Conservation (phyloP, 2,329 filamentous ascomycete species). For the Chaetomium sp. region DNA sequence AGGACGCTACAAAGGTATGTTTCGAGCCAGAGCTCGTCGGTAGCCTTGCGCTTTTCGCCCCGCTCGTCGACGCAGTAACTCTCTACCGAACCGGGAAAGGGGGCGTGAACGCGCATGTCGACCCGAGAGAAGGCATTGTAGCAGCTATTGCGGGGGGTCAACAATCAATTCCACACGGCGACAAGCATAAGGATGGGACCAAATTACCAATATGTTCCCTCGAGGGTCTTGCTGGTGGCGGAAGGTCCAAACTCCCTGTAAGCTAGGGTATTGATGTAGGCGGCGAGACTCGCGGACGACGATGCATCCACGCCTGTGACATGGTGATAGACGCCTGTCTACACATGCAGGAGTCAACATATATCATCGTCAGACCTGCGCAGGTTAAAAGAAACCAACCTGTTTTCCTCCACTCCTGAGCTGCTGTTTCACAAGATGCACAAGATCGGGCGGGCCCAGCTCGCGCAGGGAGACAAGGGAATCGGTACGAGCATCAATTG, state of each 20-base stretch:
- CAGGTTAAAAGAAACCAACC: constrained; percentile 29
- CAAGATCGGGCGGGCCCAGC: constrained; percentile 89
- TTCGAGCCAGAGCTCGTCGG: constrained; percentile 92
- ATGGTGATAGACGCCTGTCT: constrained; percentile 96
- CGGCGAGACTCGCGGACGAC: constrained; percentile 90
- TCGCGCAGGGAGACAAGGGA: constrained; percentile 79
- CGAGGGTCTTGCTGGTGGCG: constrained; percentile 74
- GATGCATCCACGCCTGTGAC: constrained; percentile 96
- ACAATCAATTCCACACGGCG: no score
- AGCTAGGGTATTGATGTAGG: constrained; percentile 96
- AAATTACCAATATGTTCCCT: constrained; percentile 81
- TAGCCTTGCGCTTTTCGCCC: constrained; percentile 87
- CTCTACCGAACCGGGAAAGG: constrained; percentile 92
- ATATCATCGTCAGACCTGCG: neutral
- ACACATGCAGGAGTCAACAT: neutral
- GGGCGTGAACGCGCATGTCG: constrained; percentile 97
- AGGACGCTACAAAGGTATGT: constrained; percentile 95
- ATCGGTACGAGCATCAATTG: constrained; percentile 88
- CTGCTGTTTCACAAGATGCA: constrained; percentile 80
- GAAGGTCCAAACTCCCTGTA: constrained; percentile 79
- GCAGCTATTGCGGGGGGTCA: constrained; percentile 48
- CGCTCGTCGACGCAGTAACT: constrained; percentile 97
- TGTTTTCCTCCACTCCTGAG: constrained; percentile 52
- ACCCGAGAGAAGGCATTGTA: constrained; percentile 99
- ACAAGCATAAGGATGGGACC: no score